Conservation (phyloP, 2,329 filamentous ascomycete genomes). For the Colletotrichum liriopes region DNA sequence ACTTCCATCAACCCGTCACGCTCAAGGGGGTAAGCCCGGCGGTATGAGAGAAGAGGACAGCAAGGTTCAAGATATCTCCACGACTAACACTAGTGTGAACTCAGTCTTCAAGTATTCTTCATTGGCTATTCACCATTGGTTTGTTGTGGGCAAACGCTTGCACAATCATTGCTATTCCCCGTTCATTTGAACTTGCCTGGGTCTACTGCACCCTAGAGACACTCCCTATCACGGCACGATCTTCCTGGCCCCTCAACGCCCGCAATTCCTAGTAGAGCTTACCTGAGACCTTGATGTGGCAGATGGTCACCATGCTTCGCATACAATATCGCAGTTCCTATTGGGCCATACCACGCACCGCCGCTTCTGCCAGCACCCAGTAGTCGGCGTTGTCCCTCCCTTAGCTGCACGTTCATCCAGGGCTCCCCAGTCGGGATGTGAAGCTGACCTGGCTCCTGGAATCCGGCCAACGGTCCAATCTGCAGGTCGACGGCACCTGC, state of each 20-base stretch:
- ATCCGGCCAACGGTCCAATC: neutral
- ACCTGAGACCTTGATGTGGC: neutral
- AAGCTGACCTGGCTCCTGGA: conserved; percentile 20
- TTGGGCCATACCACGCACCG: conserved; percentile 10
- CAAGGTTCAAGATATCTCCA: conserved; percentile 11
- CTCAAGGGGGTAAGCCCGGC: neutral
- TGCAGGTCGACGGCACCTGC: neutral
- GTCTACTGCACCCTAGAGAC: neutral
- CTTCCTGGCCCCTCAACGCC: neutral
- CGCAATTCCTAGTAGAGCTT: neutral
- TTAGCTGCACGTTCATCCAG: neutral
- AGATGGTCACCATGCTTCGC: neutral
- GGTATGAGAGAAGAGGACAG: no score
- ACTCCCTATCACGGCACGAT: neutral
- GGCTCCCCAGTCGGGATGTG: neutral
- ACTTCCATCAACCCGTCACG: neutral
- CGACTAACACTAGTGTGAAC: neutral
- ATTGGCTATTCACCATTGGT: neutral
- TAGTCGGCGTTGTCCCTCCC: neutral
- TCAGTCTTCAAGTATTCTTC: neutral
- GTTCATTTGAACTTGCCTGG: neutral
- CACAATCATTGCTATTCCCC: neutral
- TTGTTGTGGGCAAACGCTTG: neutral
- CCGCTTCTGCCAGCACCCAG: conserved; percentile 5
- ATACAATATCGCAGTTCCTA: neutral